These are phyloP conservation scores for Epichloe baconii DNA, from an alignment of 2,329 filamentous ascomycete species.

Conservation along the genomic window DNA sequence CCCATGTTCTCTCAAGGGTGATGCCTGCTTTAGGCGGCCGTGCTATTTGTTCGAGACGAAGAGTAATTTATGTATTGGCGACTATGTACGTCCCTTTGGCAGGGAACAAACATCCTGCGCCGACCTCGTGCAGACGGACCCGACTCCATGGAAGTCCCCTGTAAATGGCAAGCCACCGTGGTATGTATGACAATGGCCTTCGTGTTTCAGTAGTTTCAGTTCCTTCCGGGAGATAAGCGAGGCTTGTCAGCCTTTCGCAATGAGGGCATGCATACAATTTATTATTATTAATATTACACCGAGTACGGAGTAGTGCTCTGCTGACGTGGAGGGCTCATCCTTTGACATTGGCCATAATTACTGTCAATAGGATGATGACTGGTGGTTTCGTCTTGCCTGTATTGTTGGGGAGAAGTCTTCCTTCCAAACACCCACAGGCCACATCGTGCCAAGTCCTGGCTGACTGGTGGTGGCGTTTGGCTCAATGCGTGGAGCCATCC, in stretches of 20 bases:
- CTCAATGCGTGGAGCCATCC: background rate
- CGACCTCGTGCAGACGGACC: background rate
- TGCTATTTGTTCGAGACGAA: background rate
- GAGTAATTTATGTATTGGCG: too few relatives aligned
- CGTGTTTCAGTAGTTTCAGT: constrained; percentile 1
- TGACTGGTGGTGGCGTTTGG: background rate
- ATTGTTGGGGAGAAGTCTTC: background rate
- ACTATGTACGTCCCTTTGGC: background rate
- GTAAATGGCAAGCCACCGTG: background rate
- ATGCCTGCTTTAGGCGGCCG: background rate
- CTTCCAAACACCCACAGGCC: too few relatives aligned
- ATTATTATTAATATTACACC: too few relatives aligned
- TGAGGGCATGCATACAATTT: background rate
- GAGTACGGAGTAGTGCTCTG: background rate
- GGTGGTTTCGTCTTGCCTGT: background rate
- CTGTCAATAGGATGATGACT: background rate
- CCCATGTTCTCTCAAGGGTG: background rate
- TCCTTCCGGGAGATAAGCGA: constrained; percentile 1
- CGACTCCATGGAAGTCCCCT: background rate
- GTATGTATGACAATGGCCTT: background rate
- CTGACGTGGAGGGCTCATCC: background rate
- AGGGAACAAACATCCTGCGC: background rate
- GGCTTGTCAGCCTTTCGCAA: background rate
- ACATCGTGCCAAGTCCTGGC: background rate
- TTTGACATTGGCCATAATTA: background rate